These are phyloP conservation scores for Bidens hawaiensis DNA, from an alignment of 140 eudicot genomes.

Conservation along the genomic window DNA sequence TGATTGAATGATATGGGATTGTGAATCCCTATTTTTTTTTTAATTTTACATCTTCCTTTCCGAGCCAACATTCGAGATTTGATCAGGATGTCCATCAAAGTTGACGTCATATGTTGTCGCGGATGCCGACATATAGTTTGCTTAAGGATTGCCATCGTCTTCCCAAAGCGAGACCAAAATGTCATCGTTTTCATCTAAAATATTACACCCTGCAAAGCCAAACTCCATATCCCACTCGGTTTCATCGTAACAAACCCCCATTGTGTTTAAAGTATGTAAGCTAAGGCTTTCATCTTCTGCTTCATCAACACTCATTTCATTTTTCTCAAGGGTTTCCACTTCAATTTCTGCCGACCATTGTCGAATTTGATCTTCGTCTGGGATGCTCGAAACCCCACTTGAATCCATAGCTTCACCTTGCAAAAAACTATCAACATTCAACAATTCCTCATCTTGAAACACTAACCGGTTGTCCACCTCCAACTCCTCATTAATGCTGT, in stretches of 20 bases:
- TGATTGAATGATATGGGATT: too few species aligned
- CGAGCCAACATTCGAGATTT: too few species aligned
- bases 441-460: conserved; percentile 15
- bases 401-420: conserved; percentile 16
- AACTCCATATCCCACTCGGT: conserved; percentile 17
- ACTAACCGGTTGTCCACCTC: not conserved
- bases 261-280: not conserved
- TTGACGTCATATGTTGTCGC: too few species aligned
- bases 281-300: too few species aligned
- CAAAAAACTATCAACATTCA: conserved; percentile 8
- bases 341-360: conserved; percentile 18
- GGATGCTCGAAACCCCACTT: not conserved
- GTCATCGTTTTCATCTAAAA: conserved; percentile 25
- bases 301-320: too few species aligned
- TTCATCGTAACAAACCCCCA: conserved; percentile 5
- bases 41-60: too few species aligned
- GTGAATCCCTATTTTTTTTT: too few species aligned
- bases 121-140: too few species aligned
- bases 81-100: too few species aligned
- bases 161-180: conserved; percentile 23
- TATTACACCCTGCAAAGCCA: conserved; percentile 6
- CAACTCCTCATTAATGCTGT: conserved; percentile 1
- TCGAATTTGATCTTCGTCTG: conserved; percentile 11
- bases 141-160: too few species aligned
- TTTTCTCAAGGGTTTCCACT: not conserved